Base-by-base conservation (phyloP, 805 yeast species). In the Wickerhamiella musiphila region DNA sequence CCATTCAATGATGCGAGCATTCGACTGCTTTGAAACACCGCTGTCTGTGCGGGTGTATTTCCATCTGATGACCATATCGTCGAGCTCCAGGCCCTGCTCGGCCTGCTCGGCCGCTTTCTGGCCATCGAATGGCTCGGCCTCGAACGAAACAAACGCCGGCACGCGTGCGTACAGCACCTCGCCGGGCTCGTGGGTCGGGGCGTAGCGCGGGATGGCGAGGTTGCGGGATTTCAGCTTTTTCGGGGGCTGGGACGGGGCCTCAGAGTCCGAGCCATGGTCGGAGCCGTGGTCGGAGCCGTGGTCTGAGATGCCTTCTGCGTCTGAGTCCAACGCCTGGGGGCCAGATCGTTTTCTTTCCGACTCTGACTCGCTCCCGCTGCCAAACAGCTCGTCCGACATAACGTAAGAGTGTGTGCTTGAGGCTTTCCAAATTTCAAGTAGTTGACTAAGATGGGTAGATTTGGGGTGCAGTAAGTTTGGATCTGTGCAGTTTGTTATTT, bases 11-110 rank as follows among this genome's bases (percentile, higher is more conserved):
- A 86, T 71, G 48, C 84, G 81, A 4, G 94, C 74, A 49, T 90
- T 90, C 7, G 93, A 76, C 51, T 83, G 93, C 45, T 78, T 78
- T 47, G 69, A 68, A 41, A 84, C 70, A 39, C 76, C 82, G 33
- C 65, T 59, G 10, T 36, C 40, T 12, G 43, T 38, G 36, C 76
- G 69, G 11, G 82, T 76, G 53, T 84, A 86, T 55, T 93, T 70
- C 98, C 98, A 90, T 49, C 98, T 69, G 21, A 90, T 63, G 0
- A 94, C 82, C 52, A 83, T 86, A 47, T 78, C 83, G 40, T 75
- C 81, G 25, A 40, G 32, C 35, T 69, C 63, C 21, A 76, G 57
- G 46, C 70, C 69, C 39, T 44, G 30, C 16, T 51, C 43, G 4
- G 54, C 56, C 35, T 55, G 67, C 41, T 49, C 55, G 25, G 20